Evolutionary conservation across 2,329 filamentous ascomycete genomes (phyloP).

Genomic region (Sclerotinia glacialis): DNA sequence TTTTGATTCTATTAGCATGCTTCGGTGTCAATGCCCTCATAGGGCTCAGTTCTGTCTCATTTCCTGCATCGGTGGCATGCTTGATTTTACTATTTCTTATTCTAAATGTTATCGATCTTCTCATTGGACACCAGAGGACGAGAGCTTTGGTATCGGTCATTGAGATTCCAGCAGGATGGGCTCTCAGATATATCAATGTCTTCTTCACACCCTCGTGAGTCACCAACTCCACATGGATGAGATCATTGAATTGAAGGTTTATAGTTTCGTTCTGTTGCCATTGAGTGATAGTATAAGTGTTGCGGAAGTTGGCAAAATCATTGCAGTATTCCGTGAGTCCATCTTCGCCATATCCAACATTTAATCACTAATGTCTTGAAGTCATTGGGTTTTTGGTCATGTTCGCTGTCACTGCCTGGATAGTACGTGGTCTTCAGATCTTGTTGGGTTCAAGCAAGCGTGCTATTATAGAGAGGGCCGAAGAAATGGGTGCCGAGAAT

Average conservation of each 20-base stretch:
- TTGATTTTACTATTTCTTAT: conserved; percentile 53
- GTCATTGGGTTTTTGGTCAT: conserved; percentile 55
- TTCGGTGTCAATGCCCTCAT: conserved; percentile 45
- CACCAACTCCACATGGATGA: not conserved
- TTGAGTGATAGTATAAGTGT: conserved; percentile 54
- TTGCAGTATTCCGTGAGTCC: conserved; percentile 54
- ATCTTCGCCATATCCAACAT: not conserved
- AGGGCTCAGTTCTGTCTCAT: conserved; percentile 49
- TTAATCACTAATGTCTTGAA: conserved; percentile 33
- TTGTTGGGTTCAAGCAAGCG: conserved; percentile 52
- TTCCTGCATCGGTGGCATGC: conserved; percentile 59
- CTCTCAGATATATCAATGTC: conserved; percentile 26
- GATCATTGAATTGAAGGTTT: conserved; percentile 11
- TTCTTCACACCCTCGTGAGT: conserved; percentile 26
- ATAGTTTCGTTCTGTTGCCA: conserved; percentile 54
- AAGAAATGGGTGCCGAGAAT: conserved; percentile 47
- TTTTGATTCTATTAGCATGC: conserved; percentile 43
- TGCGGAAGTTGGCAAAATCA: conserved; percentile 56
- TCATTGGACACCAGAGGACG: conserved; percentile 50
- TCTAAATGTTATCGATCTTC: conserved; percentile 47
- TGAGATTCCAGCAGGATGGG: conserved; percentile 46
- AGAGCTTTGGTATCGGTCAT: conserved; percentile 49
- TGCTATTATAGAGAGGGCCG: conserved; percentile 49
- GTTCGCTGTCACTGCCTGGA: conserved; percentile 52
- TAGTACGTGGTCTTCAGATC: conserved; percentile 53